phyloP scores from a whole-genome alignment of 345 rosid species.

The Zanthoxylum bungeanum region DNA sequence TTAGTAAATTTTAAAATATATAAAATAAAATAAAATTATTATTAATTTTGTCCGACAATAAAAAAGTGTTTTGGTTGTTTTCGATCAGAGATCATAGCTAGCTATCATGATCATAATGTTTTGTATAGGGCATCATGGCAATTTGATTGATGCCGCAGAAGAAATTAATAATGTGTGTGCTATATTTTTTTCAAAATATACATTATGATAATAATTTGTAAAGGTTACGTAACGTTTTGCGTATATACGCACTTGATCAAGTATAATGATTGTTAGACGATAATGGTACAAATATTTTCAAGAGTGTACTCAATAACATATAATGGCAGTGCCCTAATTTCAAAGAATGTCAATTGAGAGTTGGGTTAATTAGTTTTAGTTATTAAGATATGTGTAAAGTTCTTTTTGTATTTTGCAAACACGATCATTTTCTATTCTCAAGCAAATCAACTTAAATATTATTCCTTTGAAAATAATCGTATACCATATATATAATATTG shows the following conservation, averaged over 20 bases:
- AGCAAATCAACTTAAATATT: neutral
- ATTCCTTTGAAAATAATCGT: too few relatives aligned
- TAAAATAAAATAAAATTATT: too few relatives aligned
- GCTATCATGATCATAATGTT: neutral
- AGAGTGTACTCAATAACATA: neutral
- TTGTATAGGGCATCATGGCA: constrained; percentile 20
- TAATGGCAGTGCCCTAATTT: neutral
- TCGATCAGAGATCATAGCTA: too few relatives aligned
- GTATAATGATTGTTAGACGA: neutral
- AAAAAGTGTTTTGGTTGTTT: neutral
- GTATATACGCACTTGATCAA: constrained; percentile 11
- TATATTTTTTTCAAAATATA: constrained; percentile 21
- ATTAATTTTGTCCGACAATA: neutral
- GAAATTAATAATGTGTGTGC: neutral
- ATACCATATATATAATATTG: too few relatives aligned
- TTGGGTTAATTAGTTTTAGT: neutral
- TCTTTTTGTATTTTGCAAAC: neutral
- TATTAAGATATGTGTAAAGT: neutral
- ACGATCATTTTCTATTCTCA: neutral
- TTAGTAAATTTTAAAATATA: too few relatives aligned
- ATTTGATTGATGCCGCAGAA: constrained; percentile 11
- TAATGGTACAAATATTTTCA: neutral
- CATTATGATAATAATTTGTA: constrained; percentile 20
- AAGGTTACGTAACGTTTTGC: constrained; percentile 11
- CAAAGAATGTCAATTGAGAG: neutral